Base-by-base conservation (phyloP, 306 rosid genomes). In the Quillaja saponaria region DNA sequence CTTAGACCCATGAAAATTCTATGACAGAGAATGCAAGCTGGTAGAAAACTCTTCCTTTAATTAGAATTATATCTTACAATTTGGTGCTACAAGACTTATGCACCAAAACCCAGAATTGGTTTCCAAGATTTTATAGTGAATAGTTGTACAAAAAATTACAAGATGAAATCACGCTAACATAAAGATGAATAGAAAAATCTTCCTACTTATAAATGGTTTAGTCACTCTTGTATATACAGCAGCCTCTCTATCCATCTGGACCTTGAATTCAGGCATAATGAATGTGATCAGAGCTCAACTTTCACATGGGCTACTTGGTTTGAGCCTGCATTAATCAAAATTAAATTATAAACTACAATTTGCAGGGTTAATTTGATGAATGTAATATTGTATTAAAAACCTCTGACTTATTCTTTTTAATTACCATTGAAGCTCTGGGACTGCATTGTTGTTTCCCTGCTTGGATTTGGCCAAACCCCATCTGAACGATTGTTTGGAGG, bases 401-500 rank as follows among this genome's bases (percentile, higher is more conserved):
- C 5, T 57, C 39, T 45, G 34, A 25, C 55, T 37, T 35, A 42
- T 14, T 39, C 8, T 63, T 50, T 38, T 21, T 28, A 20, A 77
- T 68, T 78, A 89, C 96, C 95, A 58, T 80, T 72, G 80, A 85
- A 81, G 75, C 61, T 85, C 10, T 70, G 85, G 40, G 84, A 69
- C 52, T 81, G 83, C 31, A 68, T 44, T 59, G 81, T 76, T 51
- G 84, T 52, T 59, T 82, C 83, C 50, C 78, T 71, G 61, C 54
- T 72, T 18, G 69, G 67, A 77, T 68, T 79, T 84, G 96, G 65
- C 86, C 81, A 63, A 79, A 77, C 4, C 98, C 94, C 99, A 89
- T 92, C 20, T 92, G 95, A 50, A 92, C 99, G 69, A 92, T 81
- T 58, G 78, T 81, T 68, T 88, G 80, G 19, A 92, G 82, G 16